Percentiles rank a stretch among this genome's conserved stretches.
phyloP scores from a whole-genome alignment of 345 rosid species.

The Lumnitzera littorea region DNA sequence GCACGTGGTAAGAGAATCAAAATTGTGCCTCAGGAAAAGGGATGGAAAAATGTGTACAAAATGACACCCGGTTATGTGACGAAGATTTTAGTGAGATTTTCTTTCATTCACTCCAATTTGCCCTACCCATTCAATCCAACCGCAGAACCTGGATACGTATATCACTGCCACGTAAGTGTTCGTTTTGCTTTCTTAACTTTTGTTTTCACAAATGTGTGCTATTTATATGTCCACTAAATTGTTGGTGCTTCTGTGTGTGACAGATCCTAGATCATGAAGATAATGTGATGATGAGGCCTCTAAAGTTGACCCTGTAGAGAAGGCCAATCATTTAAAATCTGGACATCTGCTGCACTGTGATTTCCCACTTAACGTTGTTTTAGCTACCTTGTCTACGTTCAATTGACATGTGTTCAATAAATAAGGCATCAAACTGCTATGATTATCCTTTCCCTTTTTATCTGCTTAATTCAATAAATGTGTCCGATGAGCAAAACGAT shows the following conservation, averaged over 20 bases:
- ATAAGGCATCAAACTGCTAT: too few species aligned
- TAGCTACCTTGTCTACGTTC: too few species aligned
- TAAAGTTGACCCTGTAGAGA: constrained; percentile 27
- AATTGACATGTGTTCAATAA: too few species aligned
- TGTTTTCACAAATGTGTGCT: too few species aligned
- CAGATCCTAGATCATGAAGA: constrained; percentile 96
- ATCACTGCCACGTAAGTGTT: constrained; percentile 79
- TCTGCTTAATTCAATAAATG: too few species aligned
- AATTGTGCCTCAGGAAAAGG: constrained; percentile 54
- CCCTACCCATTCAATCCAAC: constrained; percentile 64
- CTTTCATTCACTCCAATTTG: constrained; percentile 45
- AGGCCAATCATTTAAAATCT: not conserved
- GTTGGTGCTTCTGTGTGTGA: not conserved
- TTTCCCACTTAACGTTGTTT: too few species aligned
- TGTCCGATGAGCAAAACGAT: too few species aligned
- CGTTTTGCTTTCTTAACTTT: not conserved
- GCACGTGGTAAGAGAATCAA: constrained; percentile 41
- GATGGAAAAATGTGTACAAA: constrained; percentile 90
- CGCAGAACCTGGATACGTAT: constrained; percentile 65
- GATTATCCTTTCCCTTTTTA: too few species aligned
- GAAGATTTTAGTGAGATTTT: constrained; percentile 46
- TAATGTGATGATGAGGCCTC: constrained; percentile 83
- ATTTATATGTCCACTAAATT: not conserved
- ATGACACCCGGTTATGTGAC: constrained; percentile 57
- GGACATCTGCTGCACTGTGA: too few species aligned